phyloP scores from a whole-genome alignment of 176 grass and related monocot species.

The Hordeum marinum region DNA sequence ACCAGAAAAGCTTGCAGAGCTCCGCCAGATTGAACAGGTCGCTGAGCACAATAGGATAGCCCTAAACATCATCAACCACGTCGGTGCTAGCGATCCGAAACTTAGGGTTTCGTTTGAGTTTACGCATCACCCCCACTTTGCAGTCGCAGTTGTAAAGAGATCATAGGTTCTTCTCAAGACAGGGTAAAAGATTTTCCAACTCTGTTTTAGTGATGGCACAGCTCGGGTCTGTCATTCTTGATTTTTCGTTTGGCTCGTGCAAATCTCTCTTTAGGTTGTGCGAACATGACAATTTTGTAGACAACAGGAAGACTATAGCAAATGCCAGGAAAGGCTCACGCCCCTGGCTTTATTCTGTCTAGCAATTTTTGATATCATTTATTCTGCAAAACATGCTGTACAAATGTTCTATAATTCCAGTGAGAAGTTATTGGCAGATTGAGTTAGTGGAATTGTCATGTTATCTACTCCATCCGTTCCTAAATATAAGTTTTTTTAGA shows the following conservation, averaged over 20 bases:
- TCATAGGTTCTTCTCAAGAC: conserved; percentile 34
- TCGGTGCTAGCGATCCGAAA: conserved; percentile 56
- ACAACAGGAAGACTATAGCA: background rate
- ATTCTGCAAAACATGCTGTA: background rate
- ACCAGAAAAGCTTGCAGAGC: conserved; percentile 66
- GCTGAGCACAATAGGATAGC: conserved; percentile 88
- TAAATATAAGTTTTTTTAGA: too few species aligned
- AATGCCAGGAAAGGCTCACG: background rate
- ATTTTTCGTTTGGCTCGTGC: conserved; percentile 20
- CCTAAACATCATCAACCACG: conserved; percentile 76
- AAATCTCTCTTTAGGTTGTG: conserved; percentile 9
- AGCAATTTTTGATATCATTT: conserved; percentile 13
- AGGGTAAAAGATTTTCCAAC: background rate
- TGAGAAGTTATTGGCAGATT: background rate
- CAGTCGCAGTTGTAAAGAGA: conserved; percentile 88
- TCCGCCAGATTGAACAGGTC: conserved; percentile 86
- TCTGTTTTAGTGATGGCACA: background rate
- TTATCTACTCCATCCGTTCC: background rate
- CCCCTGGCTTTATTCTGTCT: conserved; percentile 1
- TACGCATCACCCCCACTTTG: conserved; percentile 79
- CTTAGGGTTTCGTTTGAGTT: conserved; percentile 85
- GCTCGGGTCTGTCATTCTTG: background rate
- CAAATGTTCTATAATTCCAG: background rate
- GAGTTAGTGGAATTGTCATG: background rate
- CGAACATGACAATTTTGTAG: conserved; percentile 47